A percentile compares a stretch with the other conserved stretches of the same genome.
Evolutionary conservation across 352 stramenopile species (phyloP).

Genomic region (Phytophthora nicotianae): DNA sequence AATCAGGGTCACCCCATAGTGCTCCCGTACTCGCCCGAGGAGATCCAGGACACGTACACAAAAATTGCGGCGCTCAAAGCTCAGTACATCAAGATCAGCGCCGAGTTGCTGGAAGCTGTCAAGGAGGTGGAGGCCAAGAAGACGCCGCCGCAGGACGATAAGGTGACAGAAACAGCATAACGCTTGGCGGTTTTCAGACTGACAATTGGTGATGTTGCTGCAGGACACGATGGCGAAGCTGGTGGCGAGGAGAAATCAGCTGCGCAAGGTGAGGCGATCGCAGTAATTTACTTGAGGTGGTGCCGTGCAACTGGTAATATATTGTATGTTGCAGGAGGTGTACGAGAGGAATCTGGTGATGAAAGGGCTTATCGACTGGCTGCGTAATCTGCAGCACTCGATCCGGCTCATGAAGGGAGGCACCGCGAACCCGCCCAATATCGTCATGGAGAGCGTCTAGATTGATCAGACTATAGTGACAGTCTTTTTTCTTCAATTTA

Average conservation of each 20-base stretch:
- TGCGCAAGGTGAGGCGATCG: conserved; percentile 53
- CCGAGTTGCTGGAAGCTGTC: conserved; percentile 60
- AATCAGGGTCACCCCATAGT: conserved; percentile 46
- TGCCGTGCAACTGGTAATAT: neutral
- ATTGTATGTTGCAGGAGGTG: conserved; percentile 59
- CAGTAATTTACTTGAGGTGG: neutral
- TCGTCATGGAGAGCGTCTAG: conserved; percentile 85
- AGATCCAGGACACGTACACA: conserved; percentile 89
- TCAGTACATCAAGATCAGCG: conserved; percentile 81
- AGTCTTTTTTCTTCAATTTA: conserved; percentile 9
- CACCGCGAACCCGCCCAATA: conserved; percentile 55
- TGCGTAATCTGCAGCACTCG: conserved; percentile 78
- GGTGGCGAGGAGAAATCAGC: conserved; percentile 64
- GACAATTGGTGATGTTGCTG: conserved; percentile 8
- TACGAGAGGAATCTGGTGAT: conserved; percentile 88
- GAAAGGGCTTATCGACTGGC: conserved; percentile 82
- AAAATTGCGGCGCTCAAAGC: conserved; percentile 80
- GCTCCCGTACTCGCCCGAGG: conserved; percentile 76
- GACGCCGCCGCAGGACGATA: conserved; percentile 18
- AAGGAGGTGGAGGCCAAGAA: conserved; percentile 53
- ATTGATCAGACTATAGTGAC: neutral
- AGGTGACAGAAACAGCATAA: conserved; percentile 16
- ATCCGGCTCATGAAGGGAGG: conserved; percentile 77
- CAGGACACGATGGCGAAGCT: conserved; percentile 62
- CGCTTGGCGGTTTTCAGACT: neutral